Base-by-base conservation (phyloP, 2,329 filamentous ascomycete species). In the Falciphora oryzae region DNA sequence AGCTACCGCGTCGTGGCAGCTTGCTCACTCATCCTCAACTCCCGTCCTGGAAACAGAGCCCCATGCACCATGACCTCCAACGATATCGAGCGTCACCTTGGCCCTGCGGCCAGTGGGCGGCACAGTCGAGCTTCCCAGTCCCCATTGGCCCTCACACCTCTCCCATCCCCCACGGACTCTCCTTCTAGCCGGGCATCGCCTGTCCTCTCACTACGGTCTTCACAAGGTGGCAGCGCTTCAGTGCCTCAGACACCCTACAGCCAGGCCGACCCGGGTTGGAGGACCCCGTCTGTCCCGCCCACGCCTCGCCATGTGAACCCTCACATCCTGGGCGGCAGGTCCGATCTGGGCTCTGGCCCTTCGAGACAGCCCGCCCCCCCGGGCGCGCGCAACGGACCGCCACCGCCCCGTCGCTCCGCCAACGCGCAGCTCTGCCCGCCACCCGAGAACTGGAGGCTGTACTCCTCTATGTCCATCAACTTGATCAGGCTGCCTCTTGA, bases 401-500 rank as follows among this genome's bases (percentile, higher is more conserved):
- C 22, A 18, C 44, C 14, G 44, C 44, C 44, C 18, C 44, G 29
- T 29, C 57, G 27, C 14, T 58, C 57, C 18, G 29, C 57, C 27
- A 31, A 58, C 27, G 18, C 11, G 57, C 29, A 16, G 57, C 29
- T 28, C 57, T 58, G 57, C 57, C 57, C 57, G 25, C 57, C 18
- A 11, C 44, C 44, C 11, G 27, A 63, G 22, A 16, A 58, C 25
- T 65, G 64, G 64, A 61, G 59, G 56, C 32, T 63, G 13, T 65
- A 57, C 44, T 18, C 32, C 28, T 57, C 35, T 11, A 62, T 65
- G 57, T n/a, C 57, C 3, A 16, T 80, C 22, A 66, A 67, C 3
- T 56, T 81, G 1, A 69, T 70, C 7, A 66, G 67, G 5, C 66
- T 85, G 5, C 77, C 79, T 0, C 14, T 44, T 0, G 69, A 73